These are phyloP conservation scores for Emiliania huxleyi DNA, from an alignment of 78 protist genomes.

Conservation along the genomic window DNA sequence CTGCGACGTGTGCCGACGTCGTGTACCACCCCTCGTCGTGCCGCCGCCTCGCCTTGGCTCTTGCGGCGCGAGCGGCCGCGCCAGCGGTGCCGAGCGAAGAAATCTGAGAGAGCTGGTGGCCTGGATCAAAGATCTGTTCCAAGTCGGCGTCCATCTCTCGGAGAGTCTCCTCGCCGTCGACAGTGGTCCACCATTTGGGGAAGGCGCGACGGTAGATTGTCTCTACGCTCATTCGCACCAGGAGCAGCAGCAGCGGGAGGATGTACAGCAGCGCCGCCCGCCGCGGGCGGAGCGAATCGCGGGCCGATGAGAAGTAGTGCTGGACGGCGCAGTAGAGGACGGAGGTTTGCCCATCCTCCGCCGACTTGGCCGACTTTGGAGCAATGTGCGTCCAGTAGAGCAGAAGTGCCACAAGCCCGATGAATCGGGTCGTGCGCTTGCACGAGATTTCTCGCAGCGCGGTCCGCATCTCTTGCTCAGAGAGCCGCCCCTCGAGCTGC, in stretches of 20 bases:
- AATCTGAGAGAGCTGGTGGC: neutral
- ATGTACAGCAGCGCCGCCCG: neutral
- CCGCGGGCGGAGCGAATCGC: neutral
- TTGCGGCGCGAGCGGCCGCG: neutral
- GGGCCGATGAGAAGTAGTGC: neutral
- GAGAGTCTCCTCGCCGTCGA: neutral
- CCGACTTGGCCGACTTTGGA: no score
- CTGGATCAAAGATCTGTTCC: neutral
- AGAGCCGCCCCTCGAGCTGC: neutral
- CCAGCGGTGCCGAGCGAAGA: neutral
- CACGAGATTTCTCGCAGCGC: neutral
- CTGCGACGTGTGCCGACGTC: neutral
- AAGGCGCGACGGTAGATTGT: neutral
- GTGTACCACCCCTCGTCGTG: neutral
- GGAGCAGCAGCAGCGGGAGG: neutral
- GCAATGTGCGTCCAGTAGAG: neutral
- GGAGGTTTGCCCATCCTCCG: neutral
- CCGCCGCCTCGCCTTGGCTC: neutral
- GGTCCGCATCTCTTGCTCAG: neutral
- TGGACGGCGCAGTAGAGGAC: neutral
- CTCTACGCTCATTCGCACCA: neutral
- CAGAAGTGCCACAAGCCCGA: neutral
- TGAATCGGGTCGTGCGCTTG: neutral
- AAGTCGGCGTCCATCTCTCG: neutral
- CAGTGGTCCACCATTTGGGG: neutral